These are phyloP conservation scores for Cyberlindnera veronae DNA, from an alignment of 805 yeast genomes.

Conservation along the genomic window DNA sequence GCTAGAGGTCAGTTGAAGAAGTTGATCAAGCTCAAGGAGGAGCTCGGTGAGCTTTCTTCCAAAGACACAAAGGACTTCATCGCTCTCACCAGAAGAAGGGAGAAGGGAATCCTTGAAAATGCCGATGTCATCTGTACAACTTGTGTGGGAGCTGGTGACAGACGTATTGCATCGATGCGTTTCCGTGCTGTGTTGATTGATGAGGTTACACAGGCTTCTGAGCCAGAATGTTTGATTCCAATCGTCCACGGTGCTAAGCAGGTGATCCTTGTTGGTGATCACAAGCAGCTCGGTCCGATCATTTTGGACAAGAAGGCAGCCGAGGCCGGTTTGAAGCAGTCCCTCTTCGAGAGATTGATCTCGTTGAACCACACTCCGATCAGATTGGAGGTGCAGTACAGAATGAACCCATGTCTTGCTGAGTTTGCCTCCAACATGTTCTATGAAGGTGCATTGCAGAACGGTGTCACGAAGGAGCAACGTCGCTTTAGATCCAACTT, in stretches of 20 bases:
- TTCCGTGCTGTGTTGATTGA: constrained; percentile 85
- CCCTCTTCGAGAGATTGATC: constrained; percentile 83
- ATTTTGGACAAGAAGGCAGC: constrained; percentile 77
- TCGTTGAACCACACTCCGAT: constrained; percentile 81
- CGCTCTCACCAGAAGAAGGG: constrained; percentile 43
- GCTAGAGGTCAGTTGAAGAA: constrained; percentile 59
- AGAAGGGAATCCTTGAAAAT: constrained; percentile 43
- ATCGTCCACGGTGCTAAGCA: constrained; percentile 87
- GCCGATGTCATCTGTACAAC: constrained; percentile 87
- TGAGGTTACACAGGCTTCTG: constrained; percentile 92
- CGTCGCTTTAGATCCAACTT: constrained; percentile 56
- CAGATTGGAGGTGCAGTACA: constrained; percentile 85
- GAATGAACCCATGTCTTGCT: constrained; percentile 88
- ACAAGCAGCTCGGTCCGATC: constrained; percentile 93
- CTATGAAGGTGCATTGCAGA: constrained; percentile 88
- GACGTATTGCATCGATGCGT: constrained; percentile 47
- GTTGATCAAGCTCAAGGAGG: constrained; percentile 53
- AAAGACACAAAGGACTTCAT: constrained; percentile 47
- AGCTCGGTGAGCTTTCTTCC: constrained; percentile 63
- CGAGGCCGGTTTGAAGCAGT: constrained; percentile 82
- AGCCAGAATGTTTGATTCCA: constrained; percentile 89
- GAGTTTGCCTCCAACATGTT: constrained; percentile 90
- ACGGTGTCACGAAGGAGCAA: constrained; percentile 81
- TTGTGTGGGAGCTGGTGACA: constrained; percentile 89
- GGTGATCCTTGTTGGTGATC: constrained; percentile 90